Evolutionary conservation across 495 filamentous ascomycete genomes (phyloP).

Genomic region (Penicillium taxi): DNA sequence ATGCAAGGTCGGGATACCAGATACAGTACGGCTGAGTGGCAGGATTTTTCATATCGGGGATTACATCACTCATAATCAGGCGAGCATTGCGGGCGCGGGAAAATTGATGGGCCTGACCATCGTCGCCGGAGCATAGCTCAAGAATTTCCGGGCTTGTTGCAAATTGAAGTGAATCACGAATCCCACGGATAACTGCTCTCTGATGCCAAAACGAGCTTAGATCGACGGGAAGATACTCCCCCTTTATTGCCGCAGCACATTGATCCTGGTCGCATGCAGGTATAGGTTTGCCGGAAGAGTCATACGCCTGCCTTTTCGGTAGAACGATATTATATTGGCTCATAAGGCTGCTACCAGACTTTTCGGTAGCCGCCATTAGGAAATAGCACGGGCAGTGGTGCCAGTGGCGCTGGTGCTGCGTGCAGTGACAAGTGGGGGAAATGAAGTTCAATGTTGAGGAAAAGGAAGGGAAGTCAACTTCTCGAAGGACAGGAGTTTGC

Average conservation of each 20-base stretch:
- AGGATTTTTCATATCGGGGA: constrained; percentile 24
- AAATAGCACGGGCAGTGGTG: constrained; percentile 7
- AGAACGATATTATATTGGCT: constrained; percentile 13
- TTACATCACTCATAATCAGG: constrained; percentile 30
- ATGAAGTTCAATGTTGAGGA: constrained; percentile 12
- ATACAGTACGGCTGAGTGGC: constrained; percentile 35
- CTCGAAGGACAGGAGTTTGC: constrained; percentile 5
- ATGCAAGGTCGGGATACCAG: constrained; percentile 31
- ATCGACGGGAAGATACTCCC: constrained; percentile 8
- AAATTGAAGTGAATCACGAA: constrained; percentile 11
- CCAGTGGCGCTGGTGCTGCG: constrained; percentile 11
- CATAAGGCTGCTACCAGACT: constrained; percentile 10
- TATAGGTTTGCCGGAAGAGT: constrained; percentile 13
- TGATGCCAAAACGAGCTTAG: constrained; percentile 10
- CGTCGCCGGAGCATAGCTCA: constrained; percentile 10
- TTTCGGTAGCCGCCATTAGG: constrained; percentile 10
- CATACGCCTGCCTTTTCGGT: constrained; percentile 10
- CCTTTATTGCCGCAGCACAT: constrained; percentile 11
- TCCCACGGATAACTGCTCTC: constrained; percentile 11
- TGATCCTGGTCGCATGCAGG: constrained; percentile 9
- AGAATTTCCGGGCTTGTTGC: constrained; percentile 10
- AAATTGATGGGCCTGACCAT: constrained; percentile 8
- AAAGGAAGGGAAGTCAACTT: constrained; percentile 9
- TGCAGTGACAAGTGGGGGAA: constrained; percentile 12
- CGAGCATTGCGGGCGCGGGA: constrained; percentile 24